Evolutionary conservation across 805 yeast species (phyloP).

Genomic region (Brettanomyces anomalus): DNA sequence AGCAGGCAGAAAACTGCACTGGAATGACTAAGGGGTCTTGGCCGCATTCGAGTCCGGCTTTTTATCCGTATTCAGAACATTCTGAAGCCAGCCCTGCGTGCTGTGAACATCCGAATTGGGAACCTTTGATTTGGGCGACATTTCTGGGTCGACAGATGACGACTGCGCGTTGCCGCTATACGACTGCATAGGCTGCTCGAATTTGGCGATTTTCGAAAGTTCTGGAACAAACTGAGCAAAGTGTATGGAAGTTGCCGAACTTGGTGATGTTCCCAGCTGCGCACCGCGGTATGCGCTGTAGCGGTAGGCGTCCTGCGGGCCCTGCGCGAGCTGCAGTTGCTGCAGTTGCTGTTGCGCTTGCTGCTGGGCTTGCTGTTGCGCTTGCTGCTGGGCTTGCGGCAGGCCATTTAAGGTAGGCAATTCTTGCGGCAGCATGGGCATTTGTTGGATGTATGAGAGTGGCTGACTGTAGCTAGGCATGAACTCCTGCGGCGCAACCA

Average conservation of each 20-base stretch:
- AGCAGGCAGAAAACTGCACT: too few species aligned
- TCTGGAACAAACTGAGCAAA: too few species aligned
- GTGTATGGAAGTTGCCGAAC: too few species aligned
- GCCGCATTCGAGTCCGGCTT: background rate
- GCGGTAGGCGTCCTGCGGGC: background rate
- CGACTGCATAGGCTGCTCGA: too few species aligned
- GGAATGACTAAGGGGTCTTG: too few species aligned
- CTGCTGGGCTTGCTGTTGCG: constrained; percentile 5
- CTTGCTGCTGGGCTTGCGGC: constrained; percentile 2
- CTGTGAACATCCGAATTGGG: background rate
- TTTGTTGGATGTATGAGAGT: background rate
- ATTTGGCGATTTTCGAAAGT: too few species aligned
- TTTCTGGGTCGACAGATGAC: background rate
- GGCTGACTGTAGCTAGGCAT: too few species aligned
- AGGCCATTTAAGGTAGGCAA: too few species aligned
- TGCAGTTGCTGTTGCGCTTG: background rate
- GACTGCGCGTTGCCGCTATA: background rate
- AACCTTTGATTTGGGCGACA: background rate
- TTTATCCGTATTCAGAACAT: background rate
- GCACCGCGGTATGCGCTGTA: too few species aligned
- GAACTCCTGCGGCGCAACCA: background rate
- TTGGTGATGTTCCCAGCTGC: too few species aligned
- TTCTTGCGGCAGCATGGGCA: constrained; percentile 2
- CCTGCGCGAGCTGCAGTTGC: background rate
- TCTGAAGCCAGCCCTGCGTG: background rate